phyloP scores from a whole-genome alignment of 805 yeast genomes.

The Cephaloascus albidus region DNA sequence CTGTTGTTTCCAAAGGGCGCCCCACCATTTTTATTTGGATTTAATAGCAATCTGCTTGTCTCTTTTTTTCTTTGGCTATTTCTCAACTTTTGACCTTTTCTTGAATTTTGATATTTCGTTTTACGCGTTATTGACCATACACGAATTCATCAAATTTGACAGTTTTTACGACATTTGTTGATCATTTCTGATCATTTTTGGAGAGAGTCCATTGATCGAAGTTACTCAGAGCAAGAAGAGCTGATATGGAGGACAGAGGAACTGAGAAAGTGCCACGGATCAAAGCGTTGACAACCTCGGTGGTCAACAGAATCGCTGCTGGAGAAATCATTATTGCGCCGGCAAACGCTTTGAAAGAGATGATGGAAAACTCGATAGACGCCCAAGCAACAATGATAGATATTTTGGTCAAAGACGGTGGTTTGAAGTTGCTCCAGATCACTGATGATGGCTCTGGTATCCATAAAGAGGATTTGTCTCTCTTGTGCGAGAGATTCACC shows the following conservation, averaged over 20 bases:
- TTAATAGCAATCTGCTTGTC: too few species aligned
- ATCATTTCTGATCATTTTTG: too few species aligned
- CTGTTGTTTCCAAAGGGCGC: too few species aligned
- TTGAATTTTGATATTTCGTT: too few species aligned
- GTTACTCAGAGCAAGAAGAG: too few species aligned
- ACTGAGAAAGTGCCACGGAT: constrained; percentile 2
- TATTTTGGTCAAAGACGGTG: constrained; percentile 84
- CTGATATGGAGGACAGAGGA: not conserved
- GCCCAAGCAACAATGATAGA: constrained; percentile 73
- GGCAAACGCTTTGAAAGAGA: constrained; percentile 86
- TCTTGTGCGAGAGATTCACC: constrained; percentile 87
- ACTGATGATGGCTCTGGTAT: constrained; percentile 90
- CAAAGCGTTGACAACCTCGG: constrained; percentile 51
- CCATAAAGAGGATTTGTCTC: constrained; percentile 54
- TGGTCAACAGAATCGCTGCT: constrained; percentile 89
- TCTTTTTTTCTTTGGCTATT: too few species aligned
- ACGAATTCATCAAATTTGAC: too few species aligned
- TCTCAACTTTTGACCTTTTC: too few species aligned
- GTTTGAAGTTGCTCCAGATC: constrained; percentile 75
- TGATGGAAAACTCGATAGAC: constrained; percentile 87
- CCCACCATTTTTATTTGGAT: too few species aligned
- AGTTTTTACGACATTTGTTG: too few species aligned
- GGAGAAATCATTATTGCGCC: constrained; percentile 95
- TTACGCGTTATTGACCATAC: too few species aligned
- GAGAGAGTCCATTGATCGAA: too few species aligned